These are phyloP conservation scores for Ogataea naganishii DNA, from an alignment of 805 yeast species.

Conservation along the genomic window DNA sequence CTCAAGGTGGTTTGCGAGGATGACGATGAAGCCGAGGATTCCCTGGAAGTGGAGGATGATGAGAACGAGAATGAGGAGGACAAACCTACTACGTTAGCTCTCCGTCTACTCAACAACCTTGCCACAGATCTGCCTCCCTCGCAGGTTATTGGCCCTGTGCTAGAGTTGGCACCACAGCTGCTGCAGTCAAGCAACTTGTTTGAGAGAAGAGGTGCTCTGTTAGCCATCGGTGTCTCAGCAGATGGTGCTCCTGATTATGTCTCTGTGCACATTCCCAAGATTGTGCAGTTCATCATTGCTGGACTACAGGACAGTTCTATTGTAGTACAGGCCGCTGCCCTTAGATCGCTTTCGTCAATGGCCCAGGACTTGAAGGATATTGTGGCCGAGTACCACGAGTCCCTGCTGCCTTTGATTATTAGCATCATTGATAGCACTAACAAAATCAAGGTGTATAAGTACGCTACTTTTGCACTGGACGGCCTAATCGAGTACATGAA, in stretches of 20 bases:
- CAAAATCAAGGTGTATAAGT: conserved; percentile 75
- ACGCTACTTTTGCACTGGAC: conserved; percentile 87
- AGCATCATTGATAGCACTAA: conserved; percentile 80
- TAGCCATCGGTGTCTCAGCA: conserved; percentile 74
- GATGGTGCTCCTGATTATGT: conserved; percentile 93
- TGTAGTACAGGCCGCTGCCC: conserved; percentile 77
- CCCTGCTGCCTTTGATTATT: conserved; percentile 78
- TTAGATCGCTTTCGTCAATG: conserved; percentile 69
- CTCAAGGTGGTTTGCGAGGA: conserved; percentile 71
- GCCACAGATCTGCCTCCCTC: conserved; percentile 85
- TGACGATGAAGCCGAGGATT: conserved; percentile 69
- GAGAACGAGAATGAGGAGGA: conserved; percentile 92
- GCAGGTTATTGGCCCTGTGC: conserved; percentile 77
- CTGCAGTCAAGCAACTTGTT: conserved; percentile 55
- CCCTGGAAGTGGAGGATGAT: conserved; percentile 71
- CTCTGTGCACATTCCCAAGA: conserved; percentile 62
- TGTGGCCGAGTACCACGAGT: conserved; percentile 76
- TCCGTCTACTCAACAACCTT: conserved; percentile 70
- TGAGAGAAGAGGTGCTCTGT: conserved; percentile 81
- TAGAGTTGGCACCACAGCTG: conserved; percentile 52
- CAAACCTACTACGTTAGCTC: conserved; percentile 67
- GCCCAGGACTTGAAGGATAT: conserved; percentile 79
- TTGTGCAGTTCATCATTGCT: conserved; percentile 61
- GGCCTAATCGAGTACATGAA: conserved; percentile 87
- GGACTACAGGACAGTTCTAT: conserved; percentile 74